Percentiles rank a stretch among this genome's conserved stretches.
Conservation (phyloP, 768 basidiomycete genomes). For the Sistotremastrum suecicum region DNA sequence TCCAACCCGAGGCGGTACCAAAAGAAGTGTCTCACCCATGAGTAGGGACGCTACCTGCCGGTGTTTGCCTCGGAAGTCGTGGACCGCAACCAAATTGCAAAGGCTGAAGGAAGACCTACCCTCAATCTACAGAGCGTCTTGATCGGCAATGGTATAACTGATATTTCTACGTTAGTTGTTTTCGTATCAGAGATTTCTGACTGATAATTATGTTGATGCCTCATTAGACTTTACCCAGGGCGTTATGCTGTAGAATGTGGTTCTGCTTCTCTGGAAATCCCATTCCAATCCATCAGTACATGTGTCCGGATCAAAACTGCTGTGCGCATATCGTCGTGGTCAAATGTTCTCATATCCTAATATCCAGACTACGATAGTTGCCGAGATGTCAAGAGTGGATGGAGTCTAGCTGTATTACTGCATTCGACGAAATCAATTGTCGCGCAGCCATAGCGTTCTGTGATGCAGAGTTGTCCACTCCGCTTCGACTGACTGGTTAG, state of each 20-base stretch:
- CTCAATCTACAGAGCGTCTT: conserved; percentile 61
- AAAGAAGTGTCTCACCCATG: neutral
- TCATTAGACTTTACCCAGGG: conserved; percentile 22
- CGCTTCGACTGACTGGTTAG: conserved; percentile 26
- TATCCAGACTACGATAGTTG: conserved; percentile 24
- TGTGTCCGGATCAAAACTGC: conserved; percentile 44
- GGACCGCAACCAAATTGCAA: conserved; percentile 49
- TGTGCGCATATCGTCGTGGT: conserved; percentile 17
- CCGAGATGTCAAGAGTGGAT: conserved; percentile 52
- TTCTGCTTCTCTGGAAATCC: conserved; percentile 33
- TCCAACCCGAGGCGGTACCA: neutral
- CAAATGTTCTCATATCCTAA: neutral
- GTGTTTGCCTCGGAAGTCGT: conserved; percentile 65
- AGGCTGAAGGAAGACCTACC: conserved; percentile 31
- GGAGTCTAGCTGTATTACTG: conserved; percentile 45
- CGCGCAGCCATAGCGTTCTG: conserved; percentile 57
- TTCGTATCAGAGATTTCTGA: conserved; percentile 1
- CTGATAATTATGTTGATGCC: neutral
- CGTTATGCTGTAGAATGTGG: conserved; percentile 39
- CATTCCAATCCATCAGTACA: conserved; percentile 26
- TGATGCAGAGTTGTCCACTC: conserved; percentile 32
- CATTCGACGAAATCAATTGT: conserved; percentile 54
- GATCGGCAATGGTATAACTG: conserved; percentile 61
- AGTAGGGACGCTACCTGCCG: conserved; percentile 54
- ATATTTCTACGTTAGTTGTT: conserved; percentile 29